phyloP scores from a whole-genome alignment of 768 basidiomycete species.

The Tylopilus sp. region DNA sequence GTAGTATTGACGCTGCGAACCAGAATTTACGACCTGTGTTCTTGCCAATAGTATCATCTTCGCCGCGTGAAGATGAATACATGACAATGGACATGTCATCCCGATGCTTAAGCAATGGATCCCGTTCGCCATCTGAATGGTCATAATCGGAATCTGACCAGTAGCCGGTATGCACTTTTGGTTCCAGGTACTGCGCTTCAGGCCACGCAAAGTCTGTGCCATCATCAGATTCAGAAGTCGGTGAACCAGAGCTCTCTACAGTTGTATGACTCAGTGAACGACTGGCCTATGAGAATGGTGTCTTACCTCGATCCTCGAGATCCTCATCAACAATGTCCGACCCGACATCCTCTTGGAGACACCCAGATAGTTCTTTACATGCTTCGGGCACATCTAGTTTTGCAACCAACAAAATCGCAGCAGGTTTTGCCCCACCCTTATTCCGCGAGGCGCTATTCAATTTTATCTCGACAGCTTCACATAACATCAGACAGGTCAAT shows the following conservation, averaged over 20 bases:
- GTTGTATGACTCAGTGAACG: background rate
- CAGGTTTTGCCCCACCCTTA: constrained; percentile 1
- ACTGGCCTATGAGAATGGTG: background rate
- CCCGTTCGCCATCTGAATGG: constrained; percentile 19
- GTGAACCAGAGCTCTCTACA: constrained; percentile 10
- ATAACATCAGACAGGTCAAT: constrained; percentile 8
- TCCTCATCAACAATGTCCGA: constrained; percentile 1
- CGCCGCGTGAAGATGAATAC: constrained; percentile 18
- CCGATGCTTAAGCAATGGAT: constrained; percentile 10
- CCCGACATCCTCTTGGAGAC: background rate
- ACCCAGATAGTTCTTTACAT: background rate
- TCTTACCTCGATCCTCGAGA: constrained; percentile 12
- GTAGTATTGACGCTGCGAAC: constrained; percentile 38
- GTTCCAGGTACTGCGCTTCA: constrained; percentile 1
- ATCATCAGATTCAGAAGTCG: constrained; percentile 10
- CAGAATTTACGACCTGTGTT: constrained; percentile 19
- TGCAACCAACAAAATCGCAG: constrained; percentile 16
- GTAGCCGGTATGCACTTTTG: constrained; percentile 20
- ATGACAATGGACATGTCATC: constrained; percentile 12
- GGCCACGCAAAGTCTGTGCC: constrained; percentile 11
- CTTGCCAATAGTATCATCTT: constrained; percentile 1
- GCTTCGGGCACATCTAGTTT: constrained; percentile 15
- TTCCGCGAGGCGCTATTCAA: constrained; percentile 33
- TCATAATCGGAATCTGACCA: constrained; percentile 20
- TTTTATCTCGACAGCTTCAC: constrained; percentile 42